Evolutionary conservation across 2,329 filamentous ascomycete species (phyloP), one percentile per base, ranked within the genome.

Genomic region (Diplodia mutila): DNA sequence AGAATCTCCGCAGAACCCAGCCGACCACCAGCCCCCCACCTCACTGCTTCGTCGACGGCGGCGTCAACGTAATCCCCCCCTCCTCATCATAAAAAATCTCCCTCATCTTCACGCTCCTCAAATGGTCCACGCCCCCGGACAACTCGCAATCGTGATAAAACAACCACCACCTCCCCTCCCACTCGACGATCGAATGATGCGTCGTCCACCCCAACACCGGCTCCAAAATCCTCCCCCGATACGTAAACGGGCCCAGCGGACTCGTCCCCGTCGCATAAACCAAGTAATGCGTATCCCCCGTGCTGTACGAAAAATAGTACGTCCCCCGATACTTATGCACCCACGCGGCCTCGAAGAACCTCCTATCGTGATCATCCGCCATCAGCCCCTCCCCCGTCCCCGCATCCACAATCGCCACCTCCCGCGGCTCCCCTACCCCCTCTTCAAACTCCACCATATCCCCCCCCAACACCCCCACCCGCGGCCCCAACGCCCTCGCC

Each of bases 301-400:
- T 93, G 70, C 89, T 91, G 80, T 92, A 92, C 66, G 86, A 89
- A 76, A 93, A 91, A 81, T 92, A 92, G 79, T 93, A 93, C 69
- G 82, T 85, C 1, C 85, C 89, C 0, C 85, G 80, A 74, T 87
- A 86, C 83, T 91, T 91, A 80, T 93, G 91, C 84, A 92, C 83
- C 91, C 91, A 93, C 2, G 91, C 88, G 0, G 90, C 91, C 80
- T 94, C 91, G 76, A 94, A 93, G 84, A 94, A 94, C 8, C 91
- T 85, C 18, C 89, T 79, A 69, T 90, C 89, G 75, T 93, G 91
- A 76, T 93, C 90, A 72, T 89, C 85, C 11, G 89, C 88, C 1
- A 79, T 73, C 61, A 93, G 81, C 0, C 85, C 87, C 74, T 85
- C 76, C 6, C 87, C 86, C 4, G 84, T 85, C 72, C 89, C 23